Conservation (phyloP, 1,284 basidiomycete genomes). For the Coniophora puteana region DNA sequence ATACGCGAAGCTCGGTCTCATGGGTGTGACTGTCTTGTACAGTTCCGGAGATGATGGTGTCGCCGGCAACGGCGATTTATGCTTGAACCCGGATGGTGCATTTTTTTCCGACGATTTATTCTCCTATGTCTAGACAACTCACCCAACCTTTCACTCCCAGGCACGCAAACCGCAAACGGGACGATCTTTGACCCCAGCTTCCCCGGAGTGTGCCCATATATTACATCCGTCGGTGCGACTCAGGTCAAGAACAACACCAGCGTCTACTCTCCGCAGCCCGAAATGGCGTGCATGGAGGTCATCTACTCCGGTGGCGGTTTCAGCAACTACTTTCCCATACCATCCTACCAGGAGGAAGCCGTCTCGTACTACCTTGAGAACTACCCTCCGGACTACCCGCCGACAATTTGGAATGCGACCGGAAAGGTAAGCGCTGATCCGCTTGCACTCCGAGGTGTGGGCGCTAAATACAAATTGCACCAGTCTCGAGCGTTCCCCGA, state of each 20-base stretch:
- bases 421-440: constrained; percentile 33
- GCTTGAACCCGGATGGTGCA: constrained; percentile 24
- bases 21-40: constrained; percentile 37
- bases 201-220: constrained; percentile 39
- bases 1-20: constrained; percentile 43
- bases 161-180: constrained; percentile 20
- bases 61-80: constrained; percentile 30
- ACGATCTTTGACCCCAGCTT: constrained; percentile 42
- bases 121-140: neutral
- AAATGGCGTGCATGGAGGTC: constrained; percentile 33
- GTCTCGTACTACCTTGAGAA: constrained; percentile 31
- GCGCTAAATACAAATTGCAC: neutral
- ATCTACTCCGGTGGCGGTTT: constrained; percentile 46
- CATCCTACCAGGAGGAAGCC: constrained; percentile 33
- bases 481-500: constrained; percentile 39
- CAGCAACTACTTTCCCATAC: constrained; percentile 36
- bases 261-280: constrained; percentile 32
- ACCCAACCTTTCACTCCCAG: constrained; percentile 10
- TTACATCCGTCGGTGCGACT: constrained; percentile 55
- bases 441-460: neutral
- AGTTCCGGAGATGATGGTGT: constrained; percentile 38
- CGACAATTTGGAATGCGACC: constrained; percentile 45
- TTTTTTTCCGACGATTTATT: neutral
- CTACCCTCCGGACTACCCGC: constrained; percentile 38
- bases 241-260: constrained; percentile 39